Conservation (phyloP, 148 eudicot genomes). For the Chenopodium berlandieri region DNA sequence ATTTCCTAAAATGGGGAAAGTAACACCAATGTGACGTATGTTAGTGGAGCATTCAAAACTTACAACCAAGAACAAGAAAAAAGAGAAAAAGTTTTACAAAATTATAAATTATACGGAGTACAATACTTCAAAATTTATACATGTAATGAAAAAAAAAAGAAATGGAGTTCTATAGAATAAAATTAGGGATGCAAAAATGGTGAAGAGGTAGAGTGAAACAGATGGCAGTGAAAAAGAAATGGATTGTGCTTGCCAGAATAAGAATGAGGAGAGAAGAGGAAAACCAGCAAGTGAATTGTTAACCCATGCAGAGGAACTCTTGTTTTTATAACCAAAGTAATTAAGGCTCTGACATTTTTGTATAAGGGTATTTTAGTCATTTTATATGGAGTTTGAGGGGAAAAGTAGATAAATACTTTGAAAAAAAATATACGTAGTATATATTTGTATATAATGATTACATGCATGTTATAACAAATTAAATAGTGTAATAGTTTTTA, state of each 20-base stretch:
- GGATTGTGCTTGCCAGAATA: conserved; percentile 23
- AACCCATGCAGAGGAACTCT: conserved; percentile 27
- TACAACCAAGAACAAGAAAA: background rate
- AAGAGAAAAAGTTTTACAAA: background rate
- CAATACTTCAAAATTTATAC: too few species aligned
- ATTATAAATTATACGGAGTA: too few species aligned
- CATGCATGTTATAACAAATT: too few species aligned
- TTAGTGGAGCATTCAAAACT: background rate
- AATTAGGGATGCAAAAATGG: background rate
- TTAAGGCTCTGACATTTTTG: conserved; percentile 7
- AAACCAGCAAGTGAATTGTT: background rate
- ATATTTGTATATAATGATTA: too few species aligned
- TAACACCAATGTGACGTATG: too few species aligned
- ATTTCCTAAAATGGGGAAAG: too few species aligned
- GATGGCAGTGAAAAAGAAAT: conserved; percentile 14
- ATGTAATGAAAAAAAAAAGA: too few species aligned
- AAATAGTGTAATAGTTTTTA: too few species aligned
- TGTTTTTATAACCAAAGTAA: conserved; percentile 26
- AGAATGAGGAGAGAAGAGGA: background rate
- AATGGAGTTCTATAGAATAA: too few species aligned
- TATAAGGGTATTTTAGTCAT: too few species aligned
- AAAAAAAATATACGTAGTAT: background rate
- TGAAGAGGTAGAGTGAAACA: conserved; percentile 1
- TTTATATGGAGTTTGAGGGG: too few species aligned
- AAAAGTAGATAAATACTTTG: too few species aligned